A percentile compares a stretch with the other conserved stretches of the same genome.
These are phyloP conservation scores for Geotrichum australiense DNA, from an alignment of 1,139 yeast species.

Conservation along the genomic window DNA sequence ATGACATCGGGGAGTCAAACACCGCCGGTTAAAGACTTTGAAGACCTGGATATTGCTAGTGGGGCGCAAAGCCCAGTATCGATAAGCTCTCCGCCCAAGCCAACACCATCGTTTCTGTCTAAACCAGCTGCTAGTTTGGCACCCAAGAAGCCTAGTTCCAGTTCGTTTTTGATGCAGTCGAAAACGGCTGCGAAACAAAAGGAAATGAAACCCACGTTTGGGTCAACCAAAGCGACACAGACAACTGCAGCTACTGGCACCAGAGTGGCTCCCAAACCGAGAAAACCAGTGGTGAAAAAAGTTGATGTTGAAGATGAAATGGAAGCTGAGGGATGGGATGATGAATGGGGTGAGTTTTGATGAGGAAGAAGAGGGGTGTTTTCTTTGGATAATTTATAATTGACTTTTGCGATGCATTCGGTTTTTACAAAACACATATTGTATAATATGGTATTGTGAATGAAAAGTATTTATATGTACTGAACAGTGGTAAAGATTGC, in stretches of 20 bases:
- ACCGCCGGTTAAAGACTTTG: constrained; percentile 1
- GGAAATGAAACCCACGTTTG: constrained; percentile 10
- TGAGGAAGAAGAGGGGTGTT: no score
- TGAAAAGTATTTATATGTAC: no score
- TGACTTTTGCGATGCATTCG: no score
- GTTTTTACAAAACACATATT: no score
- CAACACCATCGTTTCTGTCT: no score
- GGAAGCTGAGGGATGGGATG: constrained; percentile 16
- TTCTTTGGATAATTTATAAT: no score
- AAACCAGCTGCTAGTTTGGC: neutral
- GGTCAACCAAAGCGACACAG: constrained; percentile 1
- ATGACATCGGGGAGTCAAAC: constrained; percentile 2
- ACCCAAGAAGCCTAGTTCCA: no score
- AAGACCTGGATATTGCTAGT: constrained; percentile 4
- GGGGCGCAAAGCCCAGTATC: constrained; percentile 12
- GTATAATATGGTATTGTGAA: no score
- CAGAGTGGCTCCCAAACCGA: constrained; percentile 1
- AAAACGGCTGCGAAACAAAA: neutral
- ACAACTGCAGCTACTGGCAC: constrained; percentile 1
- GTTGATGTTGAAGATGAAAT: constrained; percentile 5
- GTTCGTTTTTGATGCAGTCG: no score
- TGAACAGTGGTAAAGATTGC: no score
- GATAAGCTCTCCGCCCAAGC: no score
- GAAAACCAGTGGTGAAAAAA: neutral
- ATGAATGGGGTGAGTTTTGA: constrained; percentile 18